Conservation (phyloP, 805 yeast species). For the Spathaspora boniae region DNA sequence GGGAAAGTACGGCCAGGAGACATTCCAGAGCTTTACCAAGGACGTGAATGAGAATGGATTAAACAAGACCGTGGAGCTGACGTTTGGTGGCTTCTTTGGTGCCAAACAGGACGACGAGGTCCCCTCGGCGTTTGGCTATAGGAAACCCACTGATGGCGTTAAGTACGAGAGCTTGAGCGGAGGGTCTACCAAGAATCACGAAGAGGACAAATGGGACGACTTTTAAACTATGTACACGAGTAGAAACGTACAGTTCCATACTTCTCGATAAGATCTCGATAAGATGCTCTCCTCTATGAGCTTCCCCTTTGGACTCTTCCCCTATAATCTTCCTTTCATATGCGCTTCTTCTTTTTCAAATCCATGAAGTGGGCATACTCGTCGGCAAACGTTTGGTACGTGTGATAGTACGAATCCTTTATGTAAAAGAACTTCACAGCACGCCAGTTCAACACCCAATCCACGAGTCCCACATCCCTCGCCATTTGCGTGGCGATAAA, state of each 20-base stretch:
- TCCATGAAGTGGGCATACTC: conserved; percentile 34
- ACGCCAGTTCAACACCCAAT: conserved; percentile 60
- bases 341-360: conserved; percentile 3
- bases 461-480: conserved; percentile 66
- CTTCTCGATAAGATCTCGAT: conserved; percentile 1
- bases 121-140: conserved; percentile 66
- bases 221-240: conserved; percentile 32
- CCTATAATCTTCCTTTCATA: too few relatives aligned
- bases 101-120: conserved; percentile 43
- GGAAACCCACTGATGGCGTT: conserved; percentile 58
- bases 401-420: conserved; percentile 58
- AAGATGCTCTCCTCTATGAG: conserved; percentile 1
- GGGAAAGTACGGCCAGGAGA: conserved; percentile 68
- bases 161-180: conserved; percentile 49
- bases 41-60: conserved; percentile 39
- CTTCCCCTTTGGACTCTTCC: conserved; percentile 1
- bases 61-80: conserved; percentile 41
- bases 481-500: conserved; percentile 49
- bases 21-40: conserved; percentile 55
- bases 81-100: conserved; percentile 55
- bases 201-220: conserved; percentile 65
- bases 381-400: conserved; percentile 44
- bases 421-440: conserved; percentile 48
- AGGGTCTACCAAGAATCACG: conserved; percentile 32
- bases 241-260: conserved; percentile 1